Percentiles rank a stretch among this genome's conserved stretches.
These are phyloP conservation scores for Fistulinella cinereoalba DNA, from an alignment of 1,284 basidiomycete genomes.

Conservation along the genomic window DNA sequence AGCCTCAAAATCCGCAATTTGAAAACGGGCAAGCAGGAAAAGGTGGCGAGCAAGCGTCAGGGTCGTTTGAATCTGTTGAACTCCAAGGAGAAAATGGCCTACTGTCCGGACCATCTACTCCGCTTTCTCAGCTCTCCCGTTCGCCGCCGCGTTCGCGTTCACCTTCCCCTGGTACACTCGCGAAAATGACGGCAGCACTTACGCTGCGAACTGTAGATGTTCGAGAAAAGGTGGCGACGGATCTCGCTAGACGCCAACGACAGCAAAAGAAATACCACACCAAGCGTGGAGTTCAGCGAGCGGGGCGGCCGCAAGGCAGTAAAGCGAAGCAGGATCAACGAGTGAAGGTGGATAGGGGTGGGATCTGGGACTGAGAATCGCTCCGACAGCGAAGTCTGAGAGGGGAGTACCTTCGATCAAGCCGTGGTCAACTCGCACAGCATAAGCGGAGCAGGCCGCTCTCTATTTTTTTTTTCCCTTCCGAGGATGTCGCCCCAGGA, in stretches of 20 bases:
- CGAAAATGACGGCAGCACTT: conserved; percentile 35
- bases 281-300: conserved; percentile 59
- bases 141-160: conserved; percentile 49
- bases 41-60: conserved; percentile 1
- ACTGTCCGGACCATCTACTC: conserved; percentile 27
- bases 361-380: conserved; percentile 55
- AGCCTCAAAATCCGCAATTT: conserved; percentile 5
- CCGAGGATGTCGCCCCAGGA: background rate
- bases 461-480: no score
- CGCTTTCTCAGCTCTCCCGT: conserved; percentile 36
- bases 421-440: no score
- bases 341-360: conserved; percentile 60
- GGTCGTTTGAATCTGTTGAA: conserved; percentile 1
- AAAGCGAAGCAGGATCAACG: conserved; percentile 79
- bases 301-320: conserved; percentile 75
- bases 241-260: conserved; percentile 63
- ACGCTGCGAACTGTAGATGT: conserved; percentile 36
- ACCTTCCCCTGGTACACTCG: conserved; percentile 36
- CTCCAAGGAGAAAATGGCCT: conserved; percentile 27
- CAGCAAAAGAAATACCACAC: conserved; percentile 74
- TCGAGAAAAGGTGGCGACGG: conserved; percentile 59
- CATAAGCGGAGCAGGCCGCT: no score
- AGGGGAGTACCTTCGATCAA: no score
- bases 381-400: conserved; percentile 17
- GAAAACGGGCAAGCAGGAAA: conserved; percentile 11